Conservation (phyloP, 2,329 filamentous ascomycete species). For the Calonectria ilicicola region DNA sequence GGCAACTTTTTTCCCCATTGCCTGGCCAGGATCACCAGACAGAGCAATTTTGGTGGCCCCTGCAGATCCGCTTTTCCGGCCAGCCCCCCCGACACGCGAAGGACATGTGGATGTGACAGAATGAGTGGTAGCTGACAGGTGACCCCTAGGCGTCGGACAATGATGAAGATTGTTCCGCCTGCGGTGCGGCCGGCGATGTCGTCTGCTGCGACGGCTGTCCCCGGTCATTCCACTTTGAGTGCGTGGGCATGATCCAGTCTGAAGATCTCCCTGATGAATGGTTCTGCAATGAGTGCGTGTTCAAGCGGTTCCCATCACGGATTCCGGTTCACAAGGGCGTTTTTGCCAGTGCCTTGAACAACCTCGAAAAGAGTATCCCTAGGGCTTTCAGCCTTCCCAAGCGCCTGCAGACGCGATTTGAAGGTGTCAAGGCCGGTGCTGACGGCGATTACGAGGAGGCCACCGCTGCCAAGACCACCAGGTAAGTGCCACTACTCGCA, state of each 20-base stretch:
- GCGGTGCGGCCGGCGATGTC: slow-evolving; percentile 84
- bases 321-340: slow-evolving; percentile 62
- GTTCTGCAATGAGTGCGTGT: slow-evolving; percentile 82
- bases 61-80: slow-evolving; percentile 43
- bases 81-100: slow-evolving; percentile 35
- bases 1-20: slow-evolving; percentile 33
- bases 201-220: slow-evolving; percentile 95
- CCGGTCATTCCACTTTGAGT: slow-evolving; percentile 90
- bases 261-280: slow-evolving; percentile 79
- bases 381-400: slow-evolving; percentile 79
- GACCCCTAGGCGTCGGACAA: slow-evolving; percentile 68
- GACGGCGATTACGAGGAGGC: slow-evolving; percentile 86
- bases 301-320: slow-evolving; percentile 60
- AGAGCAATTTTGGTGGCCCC: slow-evolving; percentile 41
- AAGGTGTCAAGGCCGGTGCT: slow-evolving; percentile 80
- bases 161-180: slow-evolving; percentile 90
- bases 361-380: slow-evolving; percentile 76
- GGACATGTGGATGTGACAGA: slow-evolving; percentile 35
- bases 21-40: slow-evolving; percentile 33
- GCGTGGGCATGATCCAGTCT: slow-evolving; percentile 83
- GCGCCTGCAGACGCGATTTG: slow-evolving; percentile 80
- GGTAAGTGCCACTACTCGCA: slow-evolving; percentile 62
- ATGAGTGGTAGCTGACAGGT: slow-evolving; percentile 47
- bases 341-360: slow-evolving; percentile 73
- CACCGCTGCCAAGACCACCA: slow-evolving; percentile 67